Conservation (phyloP, 768 basidiomycete species). For the Leccinum variicolor region DNA sequence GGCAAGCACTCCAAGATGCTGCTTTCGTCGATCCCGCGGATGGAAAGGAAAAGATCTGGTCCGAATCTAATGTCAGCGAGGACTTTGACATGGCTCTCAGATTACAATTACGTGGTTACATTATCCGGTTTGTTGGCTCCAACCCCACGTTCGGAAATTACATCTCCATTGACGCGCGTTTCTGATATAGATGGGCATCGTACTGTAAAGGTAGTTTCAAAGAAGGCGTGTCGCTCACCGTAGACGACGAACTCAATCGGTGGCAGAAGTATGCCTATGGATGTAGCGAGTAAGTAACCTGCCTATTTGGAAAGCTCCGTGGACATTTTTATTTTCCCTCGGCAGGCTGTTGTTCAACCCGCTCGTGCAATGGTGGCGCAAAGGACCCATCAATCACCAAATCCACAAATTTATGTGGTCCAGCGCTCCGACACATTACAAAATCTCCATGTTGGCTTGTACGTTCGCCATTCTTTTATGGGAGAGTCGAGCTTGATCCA, state of each 20-base stretch:
- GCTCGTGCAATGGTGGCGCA: conserved; percentile 67
- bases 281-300: conserved; percentile 46
- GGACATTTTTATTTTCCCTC: not conserved
- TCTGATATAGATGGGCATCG: conserved; percentile 58
- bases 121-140: conserved; percentile 46
- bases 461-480: conserved; percentile 17
- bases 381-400: conserved; percentile 83
- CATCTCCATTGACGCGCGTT: not conserved
- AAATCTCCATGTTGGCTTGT: conserved; percentile 61
- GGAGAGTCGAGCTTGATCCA: conserved; percentile 1
- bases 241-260: conserved; percentile 86
- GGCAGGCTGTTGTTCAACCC: conserved; percentile 84
- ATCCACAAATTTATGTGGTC: conserved; percentile 77
- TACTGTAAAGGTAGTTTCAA: conserved; percentile 85
- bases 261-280: conserved; percentile 92
- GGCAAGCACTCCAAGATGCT: conserved; percentile 87
- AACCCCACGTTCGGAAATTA: not conserved
- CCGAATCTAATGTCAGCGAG: conserved; percentile 62
- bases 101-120: conserved; percentile 63
- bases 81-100: conserved; percentile 68
- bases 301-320: not conserved
- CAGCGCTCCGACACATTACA: conserved; percentile 75
- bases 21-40: conserved; percentile 55
- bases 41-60: conserved; percentile 71
- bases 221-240: conserved; percentile 87